phyloP scores from a whole-genome alignment of 805 yeast genomes.

The Starmerella stellata region DNA sequence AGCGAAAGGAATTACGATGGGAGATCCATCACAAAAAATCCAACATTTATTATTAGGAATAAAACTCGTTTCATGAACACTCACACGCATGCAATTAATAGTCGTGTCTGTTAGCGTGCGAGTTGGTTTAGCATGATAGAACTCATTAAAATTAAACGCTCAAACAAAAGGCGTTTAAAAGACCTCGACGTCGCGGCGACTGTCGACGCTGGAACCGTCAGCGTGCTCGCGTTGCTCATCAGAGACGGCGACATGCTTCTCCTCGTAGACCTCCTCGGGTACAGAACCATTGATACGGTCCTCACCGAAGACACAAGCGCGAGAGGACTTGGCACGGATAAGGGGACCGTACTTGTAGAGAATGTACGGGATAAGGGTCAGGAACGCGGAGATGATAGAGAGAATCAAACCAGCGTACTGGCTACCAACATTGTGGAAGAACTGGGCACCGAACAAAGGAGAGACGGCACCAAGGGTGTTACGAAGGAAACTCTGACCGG shows the following conservation, averaged over 20 bases:
- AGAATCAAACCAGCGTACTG: slow-evolving; percentile 57
- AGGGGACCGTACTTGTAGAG: slow-evolving; percentile 19
- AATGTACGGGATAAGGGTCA: slow-evolving; percentile 14
- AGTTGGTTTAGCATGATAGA: not conserved
- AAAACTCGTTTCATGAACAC: not conserved
- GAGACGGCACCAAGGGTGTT: slow-evolving; percentile 59
- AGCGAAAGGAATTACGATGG: not conserved
- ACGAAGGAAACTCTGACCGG: slow-evolving; percentile 70
- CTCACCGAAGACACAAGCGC: slow-evolving; percentile 17
- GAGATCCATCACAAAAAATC: too few species aligned
- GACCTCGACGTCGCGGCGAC: slow-evolving; percentile 13
- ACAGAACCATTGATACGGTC: slow-evolving; percentile 3
- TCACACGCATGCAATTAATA: not conserved
- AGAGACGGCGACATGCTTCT: slow-evolving; percentile 4
- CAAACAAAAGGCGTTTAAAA: slow-evolving; percentile 6
- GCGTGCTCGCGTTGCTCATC: slow-evolving; percentile 4
- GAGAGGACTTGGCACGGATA: slow-evolving; percentile 24
- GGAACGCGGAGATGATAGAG: slow-evolving; percentile 26
- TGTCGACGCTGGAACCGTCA: slow-evolving; percentile 3
- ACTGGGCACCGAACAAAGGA: slow-evolving; percentile 72
- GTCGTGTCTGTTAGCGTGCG: not conserved
- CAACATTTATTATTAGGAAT: not conserved
- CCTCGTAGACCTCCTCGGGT: slow-evolving; percentile 1
- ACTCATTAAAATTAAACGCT: not conserved
- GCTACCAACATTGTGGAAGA: slow-evolving; percentile 52